Base-by-base conservation (phyloP, 352 stramenopile species). In the Globisporangium recalcitrans region DNA sequence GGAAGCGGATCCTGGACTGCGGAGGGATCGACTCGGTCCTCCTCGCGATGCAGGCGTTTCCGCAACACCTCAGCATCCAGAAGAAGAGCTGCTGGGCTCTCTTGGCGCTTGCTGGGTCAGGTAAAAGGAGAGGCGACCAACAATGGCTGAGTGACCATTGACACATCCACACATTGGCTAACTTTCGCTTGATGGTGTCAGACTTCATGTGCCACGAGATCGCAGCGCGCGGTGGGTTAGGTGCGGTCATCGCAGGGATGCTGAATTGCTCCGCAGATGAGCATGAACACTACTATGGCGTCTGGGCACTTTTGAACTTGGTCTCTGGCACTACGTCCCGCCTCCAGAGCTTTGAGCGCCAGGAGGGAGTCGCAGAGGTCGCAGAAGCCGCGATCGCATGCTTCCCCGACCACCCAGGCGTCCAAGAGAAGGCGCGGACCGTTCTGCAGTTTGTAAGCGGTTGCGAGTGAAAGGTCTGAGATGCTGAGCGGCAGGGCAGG, bases 41-140 rank as follows among this genome's bases (percentile, higher is more conserved):
- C 16, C 75, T 80, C 32, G 74, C 80, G 2, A 97, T 97, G 88
- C 80, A 97, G 68, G 60, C 69, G 19, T 94, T 96, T 71, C 82
- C 85, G 32, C 74, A 88, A 10, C 73, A 85, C 21, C n/a, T 62
- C 4, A 61, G 46, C 9, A 71, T 97, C 10, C 91, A 97, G 70
- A 86, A 92, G 65, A 72, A 76, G 49, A 81, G 84, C 26, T 94
- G 85, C 46, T 97, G 85, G 85, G 83, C 85, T 29, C 62, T 98
- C 3, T 69, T 91, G 42, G 96, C 86, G 14, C 66, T 97, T 1
- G 80, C 87, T 38, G 78, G 80, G 26, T 92, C 83, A 63, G 82
- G 82, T 91, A 65, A 16, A 13, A 13, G 31, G 31, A 34, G 7
- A 13, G 7, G 4, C 8, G 34, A 13, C 13, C 34, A 16, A 40